A percentile compares a stretch with the other conserved stretches of the same genome.
These are phyloP conservation scores for Paraconiothyrium brasiliense DNA, from an alignment of 2,329 filamentous ascomycete genomes.

Conservation along the genomic window DNA sequence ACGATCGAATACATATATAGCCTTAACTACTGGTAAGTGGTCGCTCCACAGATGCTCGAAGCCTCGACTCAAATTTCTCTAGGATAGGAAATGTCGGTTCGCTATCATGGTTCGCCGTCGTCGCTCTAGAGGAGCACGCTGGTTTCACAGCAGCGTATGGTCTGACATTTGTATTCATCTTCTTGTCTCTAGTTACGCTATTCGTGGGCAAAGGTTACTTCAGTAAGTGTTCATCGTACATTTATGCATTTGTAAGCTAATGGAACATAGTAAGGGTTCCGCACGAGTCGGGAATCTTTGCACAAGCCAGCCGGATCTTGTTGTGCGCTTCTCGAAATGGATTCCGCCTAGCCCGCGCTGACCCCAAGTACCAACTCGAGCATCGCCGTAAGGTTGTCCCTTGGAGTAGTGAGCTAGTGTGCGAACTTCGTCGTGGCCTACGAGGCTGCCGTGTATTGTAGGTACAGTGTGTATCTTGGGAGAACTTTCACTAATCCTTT, in stretches of 20 bases:
- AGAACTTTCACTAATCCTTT: slow-evolving; percentile 6
- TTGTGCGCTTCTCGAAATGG: slow-evolving; percentile 37
- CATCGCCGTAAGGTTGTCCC: slow-evolving; percentile 31
- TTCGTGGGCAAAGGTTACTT: slow-evolving; percentile 43
- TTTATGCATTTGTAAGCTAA: slow-evolving; percentile 10
- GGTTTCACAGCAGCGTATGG: slow-evolving; percentile 74
- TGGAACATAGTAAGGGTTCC: slow-evolving; percentile 25
- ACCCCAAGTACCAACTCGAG: slow-evolving; percentile 37
- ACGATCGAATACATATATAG: slow-evolving; percentile 53
- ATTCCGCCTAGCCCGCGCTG: slow-evolving; percentile 37
- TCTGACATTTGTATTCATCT: slow-evolving; percentile 70
- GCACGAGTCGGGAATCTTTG: slow-evolving; percentile 34
- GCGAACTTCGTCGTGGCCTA: slow-evolving; percentile 41
- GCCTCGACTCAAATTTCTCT: not conserved
- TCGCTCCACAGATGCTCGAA: not conserved
- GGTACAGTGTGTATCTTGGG: not conserved
- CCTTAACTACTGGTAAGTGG: slow-evolving; percentile 50
- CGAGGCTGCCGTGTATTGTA: slow-evolving; percentile 45
- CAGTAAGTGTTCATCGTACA: slow-evolving; percentile 13
- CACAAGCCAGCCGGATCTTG: slow-evolving; percentile 37
- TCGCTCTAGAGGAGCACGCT: slow-evolving; percentile 72
- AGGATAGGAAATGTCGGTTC: slow-evolving; percentile 69
- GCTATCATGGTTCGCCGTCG: slow-evolving; percentile 69
- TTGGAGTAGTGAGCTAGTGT: slow-evolving; percentile 39
- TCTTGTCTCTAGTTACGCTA: slow-evolving; percentile 66